Conservation (phyloP, 192 early-diverging fungal species). For the Chytriomyces sp. region DNA sequence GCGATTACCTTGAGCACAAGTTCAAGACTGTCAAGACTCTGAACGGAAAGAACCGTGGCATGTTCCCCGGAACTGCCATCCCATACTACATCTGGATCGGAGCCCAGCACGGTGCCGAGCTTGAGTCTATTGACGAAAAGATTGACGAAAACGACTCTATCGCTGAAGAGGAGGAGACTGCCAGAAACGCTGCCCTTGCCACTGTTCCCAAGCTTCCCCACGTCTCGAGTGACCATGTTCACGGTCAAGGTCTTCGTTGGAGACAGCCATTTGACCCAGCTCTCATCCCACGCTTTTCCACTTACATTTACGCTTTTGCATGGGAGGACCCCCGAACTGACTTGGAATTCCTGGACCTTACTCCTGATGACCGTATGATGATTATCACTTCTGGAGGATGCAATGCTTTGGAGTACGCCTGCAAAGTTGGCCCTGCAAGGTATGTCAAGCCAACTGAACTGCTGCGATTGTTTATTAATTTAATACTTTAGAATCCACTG, state of each 20-base stretch:
- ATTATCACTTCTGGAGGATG: constrained; percentile 84
- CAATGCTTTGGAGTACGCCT: constrained; percentile 80
- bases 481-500: constrained; percentile 65
- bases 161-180: constrained; percentile 45
- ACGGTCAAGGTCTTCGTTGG: constrained; percentile 58
- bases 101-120: constrained; percentile 51
- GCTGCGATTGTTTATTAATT: constrained; percentile 7
- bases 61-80: constrained; percentile 76
- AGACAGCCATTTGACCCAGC: constrained; percentile 53
- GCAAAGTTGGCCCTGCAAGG: constrained; percentile 66
- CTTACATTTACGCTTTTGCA: constrained; percentile 86
- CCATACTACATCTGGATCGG: constrained; percentile 90
- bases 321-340: constrained; percentile 86
- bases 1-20: constrained; percentile 83
- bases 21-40: constrained; percentile 78
- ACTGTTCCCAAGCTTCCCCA: constrained; percentile 26
- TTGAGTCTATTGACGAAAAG: constrained; percentile 33
- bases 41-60: constrained; percentile 74
- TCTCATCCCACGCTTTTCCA: constrained; percentile 71
- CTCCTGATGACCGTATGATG: constrained; percentile 71
- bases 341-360: constrained; percentile 69
- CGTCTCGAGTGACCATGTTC: constrained; percentile 50
- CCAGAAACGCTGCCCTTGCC: neutral
- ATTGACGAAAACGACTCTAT: constrained; percentile 38
- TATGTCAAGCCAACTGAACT: constrained; percentile 5